phyloP scores from a whole-genome alignment of 2,329 filamentous ascomycete genomes.

The Nigrospora sphaerica region DNA sequence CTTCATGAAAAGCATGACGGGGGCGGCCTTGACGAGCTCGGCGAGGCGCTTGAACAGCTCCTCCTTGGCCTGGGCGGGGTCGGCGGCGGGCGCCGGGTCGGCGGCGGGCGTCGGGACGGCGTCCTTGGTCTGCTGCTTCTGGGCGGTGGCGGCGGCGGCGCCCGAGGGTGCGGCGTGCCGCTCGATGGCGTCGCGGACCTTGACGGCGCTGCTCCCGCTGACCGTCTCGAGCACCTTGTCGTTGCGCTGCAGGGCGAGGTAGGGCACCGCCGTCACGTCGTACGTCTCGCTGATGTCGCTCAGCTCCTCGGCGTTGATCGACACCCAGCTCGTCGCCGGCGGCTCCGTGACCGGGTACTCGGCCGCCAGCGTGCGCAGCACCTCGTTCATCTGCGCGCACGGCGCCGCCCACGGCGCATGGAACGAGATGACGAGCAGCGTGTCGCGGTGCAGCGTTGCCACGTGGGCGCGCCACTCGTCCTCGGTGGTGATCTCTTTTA shows the following conservation, averaged over 20 bases:
- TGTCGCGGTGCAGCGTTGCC: conserved; percentile 56
- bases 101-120: conserved; percentile 12
- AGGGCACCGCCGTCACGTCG: conserved; percentile 91
- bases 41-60: conserved; percentile 74
- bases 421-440: conserved; percentile 84
- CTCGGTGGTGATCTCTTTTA: conserved; percentile 69
- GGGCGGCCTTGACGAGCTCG: conserved; percentile 87
- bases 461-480: conserved; percentile 66
- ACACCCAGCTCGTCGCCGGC: conserved; percentile 70
- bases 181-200: conserved; percentile 81
- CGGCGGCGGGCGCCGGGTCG: conserved; percentile 21
- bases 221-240: conserved; percentile 75
- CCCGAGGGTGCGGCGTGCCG: conserved; percentile 55
- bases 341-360: conserved; percentile 68
- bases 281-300: conserved; percentile 87
- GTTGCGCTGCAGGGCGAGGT: conserved; percentile 74
- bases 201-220: conserved; percentile 81
- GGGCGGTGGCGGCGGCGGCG: conserved; percentile 13
- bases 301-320: conserved; percentile 89
- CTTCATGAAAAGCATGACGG: conserved; percentile 99
- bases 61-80: conserved; percentile 63
- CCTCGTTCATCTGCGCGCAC: conserved; percentile 86
- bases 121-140: conserved; percentile 24
- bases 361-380: conserved; percentile 77
- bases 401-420: conserved; percentile 95